Conservation (phyloP, 441 rosid species). For the Biscutella laevigata region DNA sequence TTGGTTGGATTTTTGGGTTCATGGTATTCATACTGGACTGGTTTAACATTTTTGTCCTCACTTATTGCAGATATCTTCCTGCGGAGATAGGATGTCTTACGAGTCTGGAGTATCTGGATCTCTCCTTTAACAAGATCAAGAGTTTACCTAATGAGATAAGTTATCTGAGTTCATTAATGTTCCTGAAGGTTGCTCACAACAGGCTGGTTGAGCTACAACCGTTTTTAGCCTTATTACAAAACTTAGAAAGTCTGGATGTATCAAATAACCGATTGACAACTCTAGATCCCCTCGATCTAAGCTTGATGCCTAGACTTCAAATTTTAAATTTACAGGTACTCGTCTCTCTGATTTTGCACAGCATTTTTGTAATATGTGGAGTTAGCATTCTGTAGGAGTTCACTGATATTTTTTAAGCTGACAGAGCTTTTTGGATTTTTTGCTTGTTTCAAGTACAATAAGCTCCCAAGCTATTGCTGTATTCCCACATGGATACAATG, state of each 20-base stretch:
- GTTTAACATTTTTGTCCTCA: neutral
- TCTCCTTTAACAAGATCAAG: constrained; percentile 90
- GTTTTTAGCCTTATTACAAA: constrained; percentile 55
- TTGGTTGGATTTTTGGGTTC: constrained; percentile 1
- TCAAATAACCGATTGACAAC: constrained; percentile 76
- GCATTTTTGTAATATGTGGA: neutral
- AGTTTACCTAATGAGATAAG: constrained; percentile 65
- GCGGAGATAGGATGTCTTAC: constrained; percentile 86
- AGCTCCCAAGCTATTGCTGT: constrained; percentile 53
- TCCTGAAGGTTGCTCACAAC: constrained; percentile 74
- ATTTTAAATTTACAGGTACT: constrained; percentile 77
- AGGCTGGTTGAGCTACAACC: constrained; percentile 63
- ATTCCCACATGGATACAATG: constrained; percentile 89
- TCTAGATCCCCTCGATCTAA: constrained; percentile 61
- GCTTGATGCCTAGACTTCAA: constrained; percentile 59
- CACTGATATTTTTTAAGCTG: constrained; percentile 11
- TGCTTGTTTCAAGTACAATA: constrained; percentile 57
- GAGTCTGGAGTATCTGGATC: constrained; percentile 71
- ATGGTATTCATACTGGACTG: neutral
- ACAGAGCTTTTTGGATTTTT: constrained; percentile 16
- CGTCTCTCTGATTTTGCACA: constrained; percentile 5
- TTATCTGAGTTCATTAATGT: constrained; percentile 51
- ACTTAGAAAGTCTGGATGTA: constrained; percentile 67
- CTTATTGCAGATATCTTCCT: constrained; percentile 69
- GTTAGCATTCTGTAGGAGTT: neutral